Base-by-base conservation (phyloP, 495 filamentous ascomycete genomes). In the Viridothelium virens region DNA sequence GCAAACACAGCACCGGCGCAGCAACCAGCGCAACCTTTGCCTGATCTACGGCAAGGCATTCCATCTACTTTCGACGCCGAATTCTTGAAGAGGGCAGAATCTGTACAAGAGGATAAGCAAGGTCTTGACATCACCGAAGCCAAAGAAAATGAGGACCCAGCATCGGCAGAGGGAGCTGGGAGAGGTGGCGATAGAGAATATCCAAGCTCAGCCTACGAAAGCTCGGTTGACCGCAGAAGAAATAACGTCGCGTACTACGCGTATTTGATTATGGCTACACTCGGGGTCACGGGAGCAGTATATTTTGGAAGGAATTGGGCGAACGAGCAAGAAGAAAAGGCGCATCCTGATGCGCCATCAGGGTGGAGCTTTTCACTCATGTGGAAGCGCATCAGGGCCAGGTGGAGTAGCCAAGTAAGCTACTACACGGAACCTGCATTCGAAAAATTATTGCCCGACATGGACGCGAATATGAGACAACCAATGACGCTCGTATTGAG, bases 391-490 rank as follows among this genome's bases (percentile, higher is more conserved):
- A 82, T 86, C 66, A 86, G 81, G 71, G 90, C 91, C 38, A 86
- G 94, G 33, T 77, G 88, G 56, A 78, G 79, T n/a, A 85, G 89
- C 66, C 82, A 89, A 59, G 82, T 91, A 62, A 87, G 85, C 69
- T 96, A 97, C 81, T 97, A 96, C 80, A 96, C 91, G 69, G 94
- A 98, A 69, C 94, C 94, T 18, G 88, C 92, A 12, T 98, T 98
- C 79, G 85, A 90, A 6, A 96, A 96, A 80, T 82, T 98, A 63
- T 83, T 98, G 48, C 94, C 94, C 16, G 91, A 97, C 67, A 84
- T 89, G 53, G 90, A 96, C 71, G 89, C 91, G 11, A 83, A 84
- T 48, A 86, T 89, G 72, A 86, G 86, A 68, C 87, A 89, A 56
- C 92, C 93, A n/a, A 96, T 94, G 77, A 98, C 94, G 1, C 80